Evolutionary conservation across 495 filamentous ascomycete genomes (phyloP).

Genomic region (Penicilliopsis zonata): DNA sequence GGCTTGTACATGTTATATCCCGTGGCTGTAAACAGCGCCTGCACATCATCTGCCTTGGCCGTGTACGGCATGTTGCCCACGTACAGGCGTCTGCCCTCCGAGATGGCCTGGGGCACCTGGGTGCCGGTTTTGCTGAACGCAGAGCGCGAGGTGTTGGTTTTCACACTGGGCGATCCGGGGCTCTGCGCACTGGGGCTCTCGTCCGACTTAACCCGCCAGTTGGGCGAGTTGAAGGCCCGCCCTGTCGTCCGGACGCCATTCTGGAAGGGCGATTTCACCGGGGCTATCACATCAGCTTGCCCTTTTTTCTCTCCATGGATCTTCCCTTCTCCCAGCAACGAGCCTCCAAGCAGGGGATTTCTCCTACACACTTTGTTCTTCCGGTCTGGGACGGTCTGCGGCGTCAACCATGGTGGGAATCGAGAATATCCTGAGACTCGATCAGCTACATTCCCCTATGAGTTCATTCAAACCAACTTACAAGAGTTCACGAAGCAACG

Average conservation of each 20-base stretch:
- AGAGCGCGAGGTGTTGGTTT: conserved; percentile 23
- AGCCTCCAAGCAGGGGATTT: conserved; percentile 2
- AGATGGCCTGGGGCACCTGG: conserved; percentile 28
- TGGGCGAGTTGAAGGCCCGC: conserved; percentile 33
- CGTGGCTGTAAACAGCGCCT: conserved; percentile 38
- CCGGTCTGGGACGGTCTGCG: conserved; percentile 16
- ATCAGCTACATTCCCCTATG: too few relatives aligned
- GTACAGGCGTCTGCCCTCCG: conserved; percentile 41
- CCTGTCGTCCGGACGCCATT: conserved; percentile 30
- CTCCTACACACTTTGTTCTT: conserved; percentile 28
- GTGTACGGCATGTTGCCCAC: conserved; percentile 58
- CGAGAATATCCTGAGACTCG: too few relatives aligned
- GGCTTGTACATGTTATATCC: conserved; percentile 31
- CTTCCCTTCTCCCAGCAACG: too few relatives aligned
- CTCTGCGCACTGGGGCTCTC: conserved; percentile 15
- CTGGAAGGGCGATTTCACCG: conserved; percentile 21
- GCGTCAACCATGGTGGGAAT: conserved; percentile 25
- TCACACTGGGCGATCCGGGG: conserved; percentile 18
- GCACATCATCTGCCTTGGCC: conserved; percentile 48
- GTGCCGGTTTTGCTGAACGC: conserved; percentile 24
- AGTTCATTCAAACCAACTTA: too few relatives aligned
- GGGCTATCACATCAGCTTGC: conserved; percentile 22
- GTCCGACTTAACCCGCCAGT: conserved; percentile 33
- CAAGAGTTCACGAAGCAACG: too few relatives aligned
- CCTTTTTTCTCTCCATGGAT: too few relatives aligned